These are phyloP conservation scores for Salix viminalis DNA, from an alignment of 345 rosid genomes.

Conservation along the genomic window DNA sequence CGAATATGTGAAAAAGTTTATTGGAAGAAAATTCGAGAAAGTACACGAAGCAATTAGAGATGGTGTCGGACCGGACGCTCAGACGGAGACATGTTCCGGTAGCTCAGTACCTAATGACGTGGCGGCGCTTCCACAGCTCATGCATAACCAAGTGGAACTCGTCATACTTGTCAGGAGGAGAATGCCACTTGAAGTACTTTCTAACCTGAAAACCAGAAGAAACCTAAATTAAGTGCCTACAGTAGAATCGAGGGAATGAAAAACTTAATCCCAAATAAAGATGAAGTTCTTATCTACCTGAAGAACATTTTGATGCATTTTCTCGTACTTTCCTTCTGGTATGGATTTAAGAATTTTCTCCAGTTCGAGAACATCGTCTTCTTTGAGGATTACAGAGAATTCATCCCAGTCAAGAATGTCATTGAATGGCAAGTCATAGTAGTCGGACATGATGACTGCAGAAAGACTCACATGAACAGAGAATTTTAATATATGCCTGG, in stretches of 20 bases:
- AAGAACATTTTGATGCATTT: constrained; percentile 31
- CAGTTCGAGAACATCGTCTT: constrained; percentile 66
- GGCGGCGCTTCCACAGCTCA: constrained; percentile 91
- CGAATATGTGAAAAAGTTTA: too few relatives aligned
- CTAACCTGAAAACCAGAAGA: neutral
- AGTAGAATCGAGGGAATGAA: neutral
- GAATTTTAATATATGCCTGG: neutral
- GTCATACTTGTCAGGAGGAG: constrained; percentile 68
- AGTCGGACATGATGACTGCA: constrained; percentile 81
- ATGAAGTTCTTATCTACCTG: neutral
- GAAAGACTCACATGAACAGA: neutral
- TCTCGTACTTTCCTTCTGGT: constrained; percentile 78
- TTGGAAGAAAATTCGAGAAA: too few relatives aligned
- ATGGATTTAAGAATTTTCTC: constrained; percentile 73
- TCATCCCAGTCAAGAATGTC: constrained; percentile 76
- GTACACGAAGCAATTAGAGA: neutral
- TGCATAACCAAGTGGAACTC: constrained; percentile 97
- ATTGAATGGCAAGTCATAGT: constrained; percentile 88
- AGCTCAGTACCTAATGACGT: constrained; percentile 58
- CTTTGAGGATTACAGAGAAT: constrained; percentile 68
- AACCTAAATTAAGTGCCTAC: neutral
- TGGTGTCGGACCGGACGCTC: neutral
- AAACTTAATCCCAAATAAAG: neutral
- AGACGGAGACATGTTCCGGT: neutral
- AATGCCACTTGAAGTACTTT: constrained; percentile 69